phyloP scores from a whole-genome alignment of 805 yeast species.

The Saccharomycopsis microspora region DNA sequence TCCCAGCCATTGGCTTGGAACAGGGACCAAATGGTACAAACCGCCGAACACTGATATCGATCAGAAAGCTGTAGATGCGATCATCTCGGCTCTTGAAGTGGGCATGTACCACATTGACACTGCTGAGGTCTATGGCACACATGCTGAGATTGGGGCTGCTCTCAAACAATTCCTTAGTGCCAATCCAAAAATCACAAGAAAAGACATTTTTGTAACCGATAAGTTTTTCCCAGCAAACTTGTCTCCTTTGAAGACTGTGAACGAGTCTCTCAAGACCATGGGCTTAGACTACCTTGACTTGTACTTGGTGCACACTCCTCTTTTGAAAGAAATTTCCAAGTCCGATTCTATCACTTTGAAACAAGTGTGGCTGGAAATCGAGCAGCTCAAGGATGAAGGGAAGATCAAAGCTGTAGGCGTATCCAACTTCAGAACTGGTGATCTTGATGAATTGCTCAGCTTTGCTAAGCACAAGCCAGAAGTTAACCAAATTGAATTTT shows the following conservation, averaged over 20 bases:
- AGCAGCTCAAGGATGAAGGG: slow-evolving; percentile 41
- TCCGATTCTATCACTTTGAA: slow-evolving; percentile 31
- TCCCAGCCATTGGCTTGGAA: slow-evolving; percentile 37
- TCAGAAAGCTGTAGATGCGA: slow-evolving; percentile 31
- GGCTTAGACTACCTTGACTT: slow-evolving; percentile 45
- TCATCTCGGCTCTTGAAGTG: slow-evolving; percentile 33
- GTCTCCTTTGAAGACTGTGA: slow-evolving; percentile 36
- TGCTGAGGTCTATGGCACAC: slow-evolving; percentile 54
- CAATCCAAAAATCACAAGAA: slow-evolving; percentile 27
- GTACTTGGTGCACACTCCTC: slow-evolving; percentile 53
- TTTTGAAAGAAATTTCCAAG: slow-evolving; percentile 29
- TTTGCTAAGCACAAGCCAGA: slow-evolving; percentile 37
- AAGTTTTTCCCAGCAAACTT: slow-evolving; percentile 31
- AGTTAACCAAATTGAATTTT: slow-evolving; percentile 62
- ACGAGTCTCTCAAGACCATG: slow-evolving; percentile 33
- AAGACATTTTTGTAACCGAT: slow-evolving; percentile 45
- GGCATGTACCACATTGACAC: slow-evolving; percentile 56
- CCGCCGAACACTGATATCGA: slow-evolving; percentile 21
- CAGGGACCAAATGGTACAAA: slow-evolving; percentile 46
- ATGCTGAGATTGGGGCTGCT: slow-evolving; percentile 43
- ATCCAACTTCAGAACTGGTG: slow-evolving; percentile 48
- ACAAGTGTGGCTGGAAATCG: slow-evolving; percentile 49
- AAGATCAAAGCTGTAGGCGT: slow-evolving; percentile 57
- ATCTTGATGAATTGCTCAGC: slow-evolving; percentile 32
- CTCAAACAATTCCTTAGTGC: slow-evolving; percentile 23